Conservation (phyloP, 2,329 filamentous ascomycete species). For the Talaromyces marneffei region DNA sequence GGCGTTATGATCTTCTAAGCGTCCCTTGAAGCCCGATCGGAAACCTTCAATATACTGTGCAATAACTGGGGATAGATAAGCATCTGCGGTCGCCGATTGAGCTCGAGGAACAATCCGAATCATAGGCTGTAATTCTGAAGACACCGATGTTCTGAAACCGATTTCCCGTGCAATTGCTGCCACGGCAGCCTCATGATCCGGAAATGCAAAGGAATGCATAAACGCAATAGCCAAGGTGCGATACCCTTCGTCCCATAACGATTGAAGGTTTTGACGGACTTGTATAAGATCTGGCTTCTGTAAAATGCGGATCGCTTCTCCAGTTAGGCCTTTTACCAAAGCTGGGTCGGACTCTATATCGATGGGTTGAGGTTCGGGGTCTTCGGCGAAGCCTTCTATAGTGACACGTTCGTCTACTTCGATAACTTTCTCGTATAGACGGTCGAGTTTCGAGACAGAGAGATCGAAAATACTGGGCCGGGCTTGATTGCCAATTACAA, state of each 20-base stretch:
- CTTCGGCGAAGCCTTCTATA: constrained; percentile 30
- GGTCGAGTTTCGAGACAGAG: constrained; percentile 70
- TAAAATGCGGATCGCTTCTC: constrained; percentile 62
- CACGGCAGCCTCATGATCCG: constrained; percentile 71
- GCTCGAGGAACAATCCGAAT: constrained; percentile 68
- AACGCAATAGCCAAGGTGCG: constrained; percentile 42
- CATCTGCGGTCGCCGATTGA: constrained; percentile 67
- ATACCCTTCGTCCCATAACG: constrained; percentile 34
- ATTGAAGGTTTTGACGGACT: constrained; percentile 53
- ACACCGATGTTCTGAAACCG: constrained; percentile 69
- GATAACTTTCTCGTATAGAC: constrained; percentile 21
- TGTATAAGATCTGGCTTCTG: constrained; percentile 51
- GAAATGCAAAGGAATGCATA: constrained; percentile 83
- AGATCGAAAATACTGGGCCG: constrained; percentile 81
- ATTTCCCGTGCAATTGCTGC: constrained; percentile 68
- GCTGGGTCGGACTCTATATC: constrained; percentile 17
- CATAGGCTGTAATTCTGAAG: constrained; percentile 71
- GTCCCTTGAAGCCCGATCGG: constrained; percentile 61
- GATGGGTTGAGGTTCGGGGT: constrained; percentile 19
- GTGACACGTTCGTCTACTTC: constrained; percentile 43
- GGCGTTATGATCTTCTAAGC: constrained; percentile 67
- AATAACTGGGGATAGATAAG: constrained; percentile 68
- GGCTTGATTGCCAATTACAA: constrained; percentile 83
- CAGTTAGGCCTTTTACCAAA: constrained; percentile 45
- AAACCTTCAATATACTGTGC: constrained; percentile 56